Conservation (phyloP, 148 eudicot species). For the Oxyria digyna region DNA sequence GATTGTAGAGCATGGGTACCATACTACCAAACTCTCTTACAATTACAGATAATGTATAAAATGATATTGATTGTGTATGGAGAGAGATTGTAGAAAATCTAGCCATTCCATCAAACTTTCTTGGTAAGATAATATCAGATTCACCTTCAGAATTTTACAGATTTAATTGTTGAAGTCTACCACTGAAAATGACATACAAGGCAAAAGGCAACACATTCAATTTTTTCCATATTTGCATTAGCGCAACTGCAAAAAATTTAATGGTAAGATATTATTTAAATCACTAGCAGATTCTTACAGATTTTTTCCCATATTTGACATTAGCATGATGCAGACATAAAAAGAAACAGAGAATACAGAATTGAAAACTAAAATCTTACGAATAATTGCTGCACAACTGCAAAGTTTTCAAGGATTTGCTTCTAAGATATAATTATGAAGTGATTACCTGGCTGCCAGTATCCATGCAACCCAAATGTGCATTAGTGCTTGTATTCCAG, state of each 20-base stretch:
- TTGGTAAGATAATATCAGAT: background rate
- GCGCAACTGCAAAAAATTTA: no score
- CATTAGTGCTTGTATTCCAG: conserved; percentile 86
- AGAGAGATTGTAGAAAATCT: background rate
- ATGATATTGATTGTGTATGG: background rate
- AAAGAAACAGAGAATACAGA: background rate
- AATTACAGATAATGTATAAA: background rate
- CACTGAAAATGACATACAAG: background rate
- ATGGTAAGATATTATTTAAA: no score
- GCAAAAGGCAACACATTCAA: background rate
- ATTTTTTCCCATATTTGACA: no score
- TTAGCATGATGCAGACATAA: background rate
- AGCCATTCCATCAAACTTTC: background rate
- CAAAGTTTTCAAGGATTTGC: background rate
- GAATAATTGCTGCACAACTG: background rate
- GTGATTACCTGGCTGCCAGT: conserved; percentile 85
- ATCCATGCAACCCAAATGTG: conserved; percentile 83
- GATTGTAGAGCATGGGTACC: background rate
- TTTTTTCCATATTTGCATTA: background rate
- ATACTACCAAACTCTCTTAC: background rate
- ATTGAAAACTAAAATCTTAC: background rate
- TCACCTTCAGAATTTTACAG: background rate
- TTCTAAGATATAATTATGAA: background rate
- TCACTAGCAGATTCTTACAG: no score
- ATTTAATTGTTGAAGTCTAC: background rate